Conservation (phyloP, 1,284 basidiomycete species). For the Ceratobasidium sp. region DNA sequence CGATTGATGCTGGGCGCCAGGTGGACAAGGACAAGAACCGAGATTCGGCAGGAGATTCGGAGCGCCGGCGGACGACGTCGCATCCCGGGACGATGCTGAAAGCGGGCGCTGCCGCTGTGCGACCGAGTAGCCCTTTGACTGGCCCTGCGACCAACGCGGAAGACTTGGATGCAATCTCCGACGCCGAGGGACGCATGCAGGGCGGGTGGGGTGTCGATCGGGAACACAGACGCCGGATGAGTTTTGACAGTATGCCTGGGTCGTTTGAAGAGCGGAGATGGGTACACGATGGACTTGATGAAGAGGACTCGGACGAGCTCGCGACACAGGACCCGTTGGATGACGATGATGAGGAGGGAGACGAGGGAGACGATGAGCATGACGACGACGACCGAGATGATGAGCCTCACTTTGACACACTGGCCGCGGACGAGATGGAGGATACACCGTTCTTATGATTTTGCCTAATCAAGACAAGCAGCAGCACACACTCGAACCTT, state of each 20-base stretch:
- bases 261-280: conserved; percentile 64
- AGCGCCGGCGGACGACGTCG: conserved; percentile 50
- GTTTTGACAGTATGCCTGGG: conserved; percentile 83
- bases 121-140: conserved; percentile 33
- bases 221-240: conserved; percentile 57
- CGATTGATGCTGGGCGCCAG: conserved; percentile 46
- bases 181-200: conserved; percentile 54
- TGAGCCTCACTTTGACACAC: conserved; percentile 75
- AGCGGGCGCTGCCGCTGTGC: conserved; percentile 18
- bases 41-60: not conserved
- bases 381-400: conserved; percentile 60
- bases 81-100: conserved; percentile 39
- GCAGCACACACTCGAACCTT: conserved; percentile 6
- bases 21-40: conserved; percentile 38
- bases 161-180: conserved; percentile 46
- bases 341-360: conserved; percentile 50
- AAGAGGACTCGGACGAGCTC: conserved; percentile 53
- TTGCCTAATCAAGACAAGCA: conserved; percentile 5
- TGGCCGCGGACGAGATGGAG: conserved; percentile 85
- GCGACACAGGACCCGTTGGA: conserved; percentile 46
- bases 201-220: conserved; percentile 60
- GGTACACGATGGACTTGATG: conserved; percentile 51
- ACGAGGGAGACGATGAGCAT: conserved; percentile 55
- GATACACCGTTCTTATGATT: conserved; percentile 76
- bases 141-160: conserved; percentile 56